Conservation (phyloP, 78 protist species). For the Dictyostelium firmibasis region DNA sequence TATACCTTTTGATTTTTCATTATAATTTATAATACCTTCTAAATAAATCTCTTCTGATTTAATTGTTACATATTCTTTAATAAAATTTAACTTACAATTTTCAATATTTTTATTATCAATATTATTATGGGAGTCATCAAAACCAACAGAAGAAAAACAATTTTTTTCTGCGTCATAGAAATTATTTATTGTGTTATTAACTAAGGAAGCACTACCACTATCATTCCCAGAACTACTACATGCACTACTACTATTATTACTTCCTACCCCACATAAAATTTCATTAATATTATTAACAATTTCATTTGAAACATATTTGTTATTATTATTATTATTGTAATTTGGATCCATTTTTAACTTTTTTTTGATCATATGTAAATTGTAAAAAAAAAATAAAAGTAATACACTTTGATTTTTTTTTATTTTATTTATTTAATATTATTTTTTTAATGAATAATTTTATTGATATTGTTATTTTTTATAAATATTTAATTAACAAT, state of each 20-base stretch:
- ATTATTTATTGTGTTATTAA: background rate
- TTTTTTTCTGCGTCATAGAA: background rate
- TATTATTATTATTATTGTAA: background rate
- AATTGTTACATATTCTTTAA: conserved; percentile 19
- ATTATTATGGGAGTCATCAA: no score
- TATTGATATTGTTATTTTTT: no score
- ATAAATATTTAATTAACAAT: no score
- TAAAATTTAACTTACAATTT: background rate
- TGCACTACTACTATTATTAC: background rate
- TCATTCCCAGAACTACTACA: background rate
- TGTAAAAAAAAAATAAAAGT: background rate
- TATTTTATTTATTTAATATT: background rate
- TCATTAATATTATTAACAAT: background rate
- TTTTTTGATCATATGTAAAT: background rate
- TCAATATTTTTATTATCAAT: background rate
- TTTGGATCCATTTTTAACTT: background rate
- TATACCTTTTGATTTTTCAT: background rate
- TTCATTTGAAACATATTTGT: background rate
- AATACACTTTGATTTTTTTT: background rate
- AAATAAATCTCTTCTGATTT: conserved; percentile 16
- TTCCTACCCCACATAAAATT: background rate
- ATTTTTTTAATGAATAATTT: no score
- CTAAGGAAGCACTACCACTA: background rate
- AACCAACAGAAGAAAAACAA: background rate
- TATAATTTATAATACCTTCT: conserved; percentile 2